A percentile compares a stretch with the other conserved stretches of the same genome.
Evolutionary conservation across 2,329 filamentous ascomycete genomes (phyloP).

Genomic region (Fusarium lyarnte): DNA sequence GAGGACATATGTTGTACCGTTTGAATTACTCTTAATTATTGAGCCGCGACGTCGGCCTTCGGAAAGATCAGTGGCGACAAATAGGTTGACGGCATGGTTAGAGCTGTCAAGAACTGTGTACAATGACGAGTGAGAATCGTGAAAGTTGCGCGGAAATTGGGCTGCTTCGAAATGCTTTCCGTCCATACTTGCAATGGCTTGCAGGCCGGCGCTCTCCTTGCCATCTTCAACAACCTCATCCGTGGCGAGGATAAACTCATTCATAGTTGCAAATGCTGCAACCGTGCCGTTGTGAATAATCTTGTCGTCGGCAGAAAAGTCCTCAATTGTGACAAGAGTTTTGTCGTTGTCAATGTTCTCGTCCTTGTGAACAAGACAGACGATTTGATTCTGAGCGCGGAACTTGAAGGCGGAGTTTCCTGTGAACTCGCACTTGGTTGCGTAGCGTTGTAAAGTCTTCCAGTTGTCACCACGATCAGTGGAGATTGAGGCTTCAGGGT

Average conservation of each 20-base stretch:
- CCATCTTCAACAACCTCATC: conserved; percentile 67
- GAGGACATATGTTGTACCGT: conserved; percentile 93
- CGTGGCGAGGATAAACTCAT: conserved; percentile 93
- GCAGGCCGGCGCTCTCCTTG: conserved; percentile 68
- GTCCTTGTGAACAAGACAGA: conserved; percentile 66
- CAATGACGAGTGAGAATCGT: conserved; percentile 78
- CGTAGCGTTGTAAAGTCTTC: conserved; percentile 77
- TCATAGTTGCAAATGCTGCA: conserved; percentile 91
- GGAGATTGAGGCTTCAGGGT: conserved; percentile 78
- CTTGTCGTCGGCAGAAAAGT: conserved; percentile 77
- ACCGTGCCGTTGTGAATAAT: conserved; percentile 65
- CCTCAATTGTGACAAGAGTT: conserved; percentile 78
- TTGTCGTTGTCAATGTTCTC: conserved; percentile 69
- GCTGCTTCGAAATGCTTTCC: conserved; percentile 84
- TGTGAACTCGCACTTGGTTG: conserved; percentile 87
- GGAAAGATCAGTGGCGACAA: conserved; percentile 80
- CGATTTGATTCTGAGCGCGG: conserved; percentile 63
- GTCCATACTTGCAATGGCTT: conserved; percentile 85
- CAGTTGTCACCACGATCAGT: conserved; percentile 84
- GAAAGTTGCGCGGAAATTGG: conserved; percentile 86
- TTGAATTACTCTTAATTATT: conserved; percentile 98
- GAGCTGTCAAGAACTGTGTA: conserved; percentile 97
- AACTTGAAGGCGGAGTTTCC: conserved; percentile 67
- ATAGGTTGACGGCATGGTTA: conserved; percentile 92
- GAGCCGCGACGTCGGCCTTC: conserved; percentile 78